Conservation (phyloP, 2,329 filamentous ascomycete genomes). For the Trichophyton schoenleinii region DNA sequence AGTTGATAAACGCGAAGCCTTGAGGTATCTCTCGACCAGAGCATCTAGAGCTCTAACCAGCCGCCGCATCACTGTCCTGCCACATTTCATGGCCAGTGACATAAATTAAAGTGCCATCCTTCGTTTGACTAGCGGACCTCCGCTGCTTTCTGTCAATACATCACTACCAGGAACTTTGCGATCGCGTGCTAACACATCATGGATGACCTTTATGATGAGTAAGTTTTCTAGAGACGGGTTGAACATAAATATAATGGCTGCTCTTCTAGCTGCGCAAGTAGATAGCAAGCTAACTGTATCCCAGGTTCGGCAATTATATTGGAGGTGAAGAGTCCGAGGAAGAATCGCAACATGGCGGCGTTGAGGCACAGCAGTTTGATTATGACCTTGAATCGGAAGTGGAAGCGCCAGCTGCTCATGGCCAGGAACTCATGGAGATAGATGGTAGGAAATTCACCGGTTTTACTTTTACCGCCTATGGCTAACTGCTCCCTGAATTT, state of each 20-base stretch:
- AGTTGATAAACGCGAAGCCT: not conserved
- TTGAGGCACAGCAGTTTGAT: conserved; percentile 67
- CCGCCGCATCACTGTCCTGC: not conserved
- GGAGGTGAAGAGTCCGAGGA: conserved; percentile 87
- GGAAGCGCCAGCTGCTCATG: conserved; percentile 47
- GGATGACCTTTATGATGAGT: conserved; percentile 98
- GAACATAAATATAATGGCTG: not conserved
- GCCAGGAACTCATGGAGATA: conserved; percentile 85
- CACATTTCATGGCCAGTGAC: not conserved
- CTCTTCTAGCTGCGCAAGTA: not conserved
- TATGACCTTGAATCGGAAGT: conserved; percentile 57
- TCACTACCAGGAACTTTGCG: not conserved
- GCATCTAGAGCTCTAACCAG: not conserved
- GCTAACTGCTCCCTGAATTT: not conserved
- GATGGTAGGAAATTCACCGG: conserved; percentile 45
- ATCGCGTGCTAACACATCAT: conserved; percentile 34
- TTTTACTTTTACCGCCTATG: not conserved
- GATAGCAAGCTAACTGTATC: conserved; percentile 14
- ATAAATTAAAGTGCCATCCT: not conserved
- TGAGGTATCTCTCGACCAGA: not conserved
- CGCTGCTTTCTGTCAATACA: not conserved
- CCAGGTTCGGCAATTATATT: conserved; percentile 94
- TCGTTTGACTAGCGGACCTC: too few relatives aligned
- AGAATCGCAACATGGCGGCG: conserved; percentile 62
- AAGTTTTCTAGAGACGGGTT: conserved; percentile 15